A percentile compares a stretch with the other conserved stretches of the same genome.
phyloP scores from a whole-genome alignment of 2,329 filamentous ascomycete genomes.

The Aspergillus sojae region DNA sequence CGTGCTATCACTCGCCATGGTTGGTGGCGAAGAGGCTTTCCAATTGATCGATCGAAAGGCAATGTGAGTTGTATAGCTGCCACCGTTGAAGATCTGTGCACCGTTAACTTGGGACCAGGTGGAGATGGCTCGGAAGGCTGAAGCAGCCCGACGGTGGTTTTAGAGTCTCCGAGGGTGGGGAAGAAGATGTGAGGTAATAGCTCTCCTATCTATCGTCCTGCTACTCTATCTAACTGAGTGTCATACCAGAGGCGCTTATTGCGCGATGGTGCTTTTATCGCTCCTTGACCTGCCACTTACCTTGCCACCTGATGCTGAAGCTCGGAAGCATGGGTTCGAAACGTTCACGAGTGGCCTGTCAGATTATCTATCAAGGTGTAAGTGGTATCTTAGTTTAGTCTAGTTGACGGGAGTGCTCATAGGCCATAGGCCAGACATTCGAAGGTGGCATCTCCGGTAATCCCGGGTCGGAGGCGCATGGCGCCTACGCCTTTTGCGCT shows the following conservation, averaged over 20 bases:
- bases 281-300: slow-evolving; percentile 81
- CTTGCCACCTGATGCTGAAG: slow-evolving; percentile 72
- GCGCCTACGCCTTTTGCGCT: slow-evolving; percentile 94
- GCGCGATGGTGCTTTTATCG: slow-evolving; percentile 80
- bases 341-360: slow-evolving; percentile 73
- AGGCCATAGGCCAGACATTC: slow-evolving; percentile 74
- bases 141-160: slow-evolving; percentile 93
- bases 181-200: slow-evolving; percentile 82
- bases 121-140: slow-evolving; percentile 83
- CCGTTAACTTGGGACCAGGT: slow-evolving; percentile 49
- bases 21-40: slow-evolving; percentile 74
- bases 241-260: slow-evolving; percentile 77
- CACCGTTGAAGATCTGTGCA: slow-evolving; percentile 2
- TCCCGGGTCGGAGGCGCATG: slow-evolving; percentile 88
- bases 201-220: slow-evolving; percentile 17
- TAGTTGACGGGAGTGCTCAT: slow-evolving; percentile 18
- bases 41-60: slow-evolving; percentile 75
- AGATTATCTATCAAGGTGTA: slow-evolving; percentile 80
- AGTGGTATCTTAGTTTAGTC: slow-evolving; percentile 38
- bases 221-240: slow-evolving; percentile 22
- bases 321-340: slow-evolving; percentile 62
- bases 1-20: slow-evolving; percentile 74
- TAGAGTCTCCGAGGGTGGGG: slow-evolving; percentile 79
- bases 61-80: slow-evolving; percentile 55
- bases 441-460: slow-evolving; percentile 90